A percentile compares a stretch with the other conserved stretches of the same genome.
Evolutionary conservation across 176 grass and related monocot species (phyloP).

Genomic region (Puya raimondii): DNA sequence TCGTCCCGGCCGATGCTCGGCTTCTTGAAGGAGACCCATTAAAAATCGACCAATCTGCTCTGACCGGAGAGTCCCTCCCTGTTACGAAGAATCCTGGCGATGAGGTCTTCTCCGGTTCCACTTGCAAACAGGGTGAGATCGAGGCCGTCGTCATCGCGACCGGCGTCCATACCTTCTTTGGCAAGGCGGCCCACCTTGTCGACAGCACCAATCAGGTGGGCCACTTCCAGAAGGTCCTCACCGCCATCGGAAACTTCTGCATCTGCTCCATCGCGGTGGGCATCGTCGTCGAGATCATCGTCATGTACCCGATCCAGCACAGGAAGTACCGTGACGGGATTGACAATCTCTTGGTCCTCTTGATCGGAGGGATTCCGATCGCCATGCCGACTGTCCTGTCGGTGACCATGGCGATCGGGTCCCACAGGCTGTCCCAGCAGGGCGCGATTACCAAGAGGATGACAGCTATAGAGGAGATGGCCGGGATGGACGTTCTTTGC

Average conservation of each 20-base stretch:
- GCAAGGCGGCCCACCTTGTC: slow-evolving; percentile 90
- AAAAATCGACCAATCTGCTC: slow-evolving; percentile 89
- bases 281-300: slow-evolving; percentile 47
- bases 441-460: slow-evolving; percentile 96
- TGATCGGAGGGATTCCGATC: slow-evolving; percentile 95
- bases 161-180: slow-evolving; percentile 96
- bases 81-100: slow-evolving; percentile 59
- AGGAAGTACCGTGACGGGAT: slow-evolving; percentile 79
- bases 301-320: slow-evolving; percentile 86
- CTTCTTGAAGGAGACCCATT: slow-evolving; percentile 75
- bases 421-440: slow-evolving; percentile 51
- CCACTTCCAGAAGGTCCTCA: slow-evolving; percentile 89
- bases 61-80: slow-evolving; percentile 79
- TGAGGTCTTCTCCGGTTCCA: slow-evolving; percentile 78
- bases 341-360: slow-evolving; percentile 86
- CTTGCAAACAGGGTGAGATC: slow-evolving; percentile 95
- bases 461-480: slow-evolving; percentile 98
- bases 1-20: slow-evolving; percentile 67
- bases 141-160: slow-evolving; percentile 82
- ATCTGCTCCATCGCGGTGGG: slow-evolving; percentile 63
- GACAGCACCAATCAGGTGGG: slow-evolving; percentile 89
- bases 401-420: slow-evolving; percentile 93
- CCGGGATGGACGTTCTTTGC: slow-evolving; percentile 79
- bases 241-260: slow-evolving; percentile 93
- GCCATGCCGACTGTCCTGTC: slow-evolving; percentile 96